Percentiles rank a stretch among this genome's conserved stretches.
phyloP scores from a whole-genome alignment of 2,329 filamentous ascomycete species.

The Penicillium vulpinum region DNA sequence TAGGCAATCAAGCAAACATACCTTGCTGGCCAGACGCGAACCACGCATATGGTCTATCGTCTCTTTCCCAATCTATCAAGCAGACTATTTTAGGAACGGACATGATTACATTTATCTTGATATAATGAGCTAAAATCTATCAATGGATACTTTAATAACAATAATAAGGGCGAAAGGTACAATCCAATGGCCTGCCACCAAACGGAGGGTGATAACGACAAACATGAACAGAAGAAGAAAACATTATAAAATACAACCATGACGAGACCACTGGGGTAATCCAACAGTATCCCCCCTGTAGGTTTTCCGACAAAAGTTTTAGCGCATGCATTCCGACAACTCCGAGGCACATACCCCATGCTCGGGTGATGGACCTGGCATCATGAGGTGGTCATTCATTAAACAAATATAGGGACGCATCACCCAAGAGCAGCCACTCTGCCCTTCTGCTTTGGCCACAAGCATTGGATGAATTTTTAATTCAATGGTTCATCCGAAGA shows the following conservation, averaged over 20 bases:
- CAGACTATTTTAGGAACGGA: neutral
- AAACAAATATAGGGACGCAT: constrained; percentile 26
- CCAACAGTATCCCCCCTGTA: constrained; percentile 11
- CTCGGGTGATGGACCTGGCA: constrained; percentile 20
- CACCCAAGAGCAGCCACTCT: constrained; percentile 19
- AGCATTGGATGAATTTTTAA: neutral
- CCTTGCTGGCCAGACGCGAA: neutral
- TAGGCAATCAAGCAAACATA: neutral
- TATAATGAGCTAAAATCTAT: constrained; percentile 17
- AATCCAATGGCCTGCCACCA: constrained; percentile 21
- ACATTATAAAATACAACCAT: constrained; percentile 30
- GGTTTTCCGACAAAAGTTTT: constrained; percentile 10
- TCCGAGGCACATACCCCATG: constrained; percentile 23
- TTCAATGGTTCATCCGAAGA: constrained; percentile 1
- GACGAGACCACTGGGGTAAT: constrained; percentile 3
- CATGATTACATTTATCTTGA: constrained; percentile 25
- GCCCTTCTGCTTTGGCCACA: constrained; percentile 8
- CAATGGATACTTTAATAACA: constrained; percentile 22
- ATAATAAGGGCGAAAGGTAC: constrained; percentile 17
- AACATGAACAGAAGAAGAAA: constrained; percentile 29
- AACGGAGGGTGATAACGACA: constrained; percentile 27
- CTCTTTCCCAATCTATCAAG: neutral
- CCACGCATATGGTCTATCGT: neutral
- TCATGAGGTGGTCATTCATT: constrained; percentile 31
- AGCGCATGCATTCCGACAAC: constrained; percentile 8